phyloP scores from a whole-genome alignment of 768 basidiomycete species.

The Chalciporus chontae region DNA sequence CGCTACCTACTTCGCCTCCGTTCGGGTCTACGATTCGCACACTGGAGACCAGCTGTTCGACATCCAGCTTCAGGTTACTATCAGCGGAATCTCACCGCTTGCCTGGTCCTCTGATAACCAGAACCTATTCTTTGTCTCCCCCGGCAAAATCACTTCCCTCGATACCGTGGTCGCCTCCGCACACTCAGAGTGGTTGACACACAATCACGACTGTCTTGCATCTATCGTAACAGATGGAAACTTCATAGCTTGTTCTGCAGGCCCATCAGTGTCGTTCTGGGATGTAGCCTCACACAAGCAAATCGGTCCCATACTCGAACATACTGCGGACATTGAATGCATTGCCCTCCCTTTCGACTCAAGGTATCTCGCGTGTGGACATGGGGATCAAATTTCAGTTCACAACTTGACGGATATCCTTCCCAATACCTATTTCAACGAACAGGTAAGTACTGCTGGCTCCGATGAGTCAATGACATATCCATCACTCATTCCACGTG shows the following conservation, averaged over 20 bases:
- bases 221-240: background rate
- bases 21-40: too few species aligned
- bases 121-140: too few species aligned
- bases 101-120: too few species aligned
- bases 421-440: background rate
- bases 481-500: too few species aligned
- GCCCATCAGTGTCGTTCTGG: conserved; percentile 6
- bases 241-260: background rate
- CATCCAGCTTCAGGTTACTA: too few species aligned
- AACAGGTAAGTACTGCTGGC: too few species aligned
- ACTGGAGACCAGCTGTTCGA: too few species aligned
- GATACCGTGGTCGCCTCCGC: too few species aligned
- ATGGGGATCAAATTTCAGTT: background rate
- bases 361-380: conserved; percentile 8
- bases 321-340: background rate
- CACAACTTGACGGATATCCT: conserved; percentile 1
- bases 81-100: too few species aligned
- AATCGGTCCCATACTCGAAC: background rate
- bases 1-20: too few species aligned
- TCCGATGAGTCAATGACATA: too few species aligned
- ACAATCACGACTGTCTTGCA: background rate
- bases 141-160: too few species aligned
- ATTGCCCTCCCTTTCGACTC: conserved; percentile 6
- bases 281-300: conserved; percentile 5
- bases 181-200: background rate